Conservation (phyloP, 768 basidiomycete genomes). For the Dendrothele bispora region DNA sequence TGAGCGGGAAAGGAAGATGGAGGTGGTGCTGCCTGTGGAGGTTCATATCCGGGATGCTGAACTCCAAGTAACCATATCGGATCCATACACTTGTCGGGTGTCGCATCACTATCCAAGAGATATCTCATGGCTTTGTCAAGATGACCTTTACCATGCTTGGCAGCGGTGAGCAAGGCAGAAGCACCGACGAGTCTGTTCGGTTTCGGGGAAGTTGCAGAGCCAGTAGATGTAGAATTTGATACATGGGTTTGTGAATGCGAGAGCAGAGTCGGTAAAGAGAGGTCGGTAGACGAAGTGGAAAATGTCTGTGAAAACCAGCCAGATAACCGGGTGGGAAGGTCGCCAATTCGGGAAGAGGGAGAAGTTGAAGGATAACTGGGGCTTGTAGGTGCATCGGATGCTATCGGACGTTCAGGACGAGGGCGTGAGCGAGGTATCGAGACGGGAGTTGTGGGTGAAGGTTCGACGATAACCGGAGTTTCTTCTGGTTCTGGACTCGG, state of each 20-base stretch:
- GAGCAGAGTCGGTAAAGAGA: constrained; percentile 63
- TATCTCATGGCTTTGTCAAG: constrained; percentile 85
- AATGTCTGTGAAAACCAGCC: constrained; percentile 85
- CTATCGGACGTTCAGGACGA: constrained; percentile 56
- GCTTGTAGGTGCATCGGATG: constrained; percentile 32
- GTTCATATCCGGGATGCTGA: constrained; percentile 73
- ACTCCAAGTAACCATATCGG: constrained; percentile 91
- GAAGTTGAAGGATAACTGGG: constrained; percentile 46
- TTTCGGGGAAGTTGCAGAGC: constrained; percentile 25
- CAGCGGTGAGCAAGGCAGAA: constrained; percentile 60
- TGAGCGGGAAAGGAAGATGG: constrained; percentile 10
- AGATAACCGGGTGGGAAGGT: constrained; percentile 73
- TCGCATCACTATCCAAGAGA: constrained; percentile 87
- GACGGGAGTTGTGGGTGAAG: constrained; percentile 46
- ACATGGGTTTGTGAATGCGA: constrained; percentile 38
- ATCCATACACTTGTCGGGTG: constrained; percentile 77
- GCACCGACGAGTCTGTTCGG: constrained; percentile 27
- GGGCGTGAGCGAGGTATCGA: constrained; percentile 47
- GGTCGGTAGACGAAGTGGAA: constrained; percentile 68
- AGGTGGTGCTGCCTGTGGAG: constrained; percentile 22
- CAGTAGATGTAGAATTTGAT: constrained; percentile 4
- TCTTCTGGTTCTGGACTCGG: constrained; percentile 31
- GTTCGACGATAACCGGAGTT: constrained; percentile 68
- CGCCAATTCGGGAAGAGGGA: constrained; percentile 54
- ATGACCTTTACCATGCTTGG: constrained; percentile 73